Conservation (phyloP, 2,329 filamentous ascomycete genomes). For the Aspergillus sp. region DNA sequence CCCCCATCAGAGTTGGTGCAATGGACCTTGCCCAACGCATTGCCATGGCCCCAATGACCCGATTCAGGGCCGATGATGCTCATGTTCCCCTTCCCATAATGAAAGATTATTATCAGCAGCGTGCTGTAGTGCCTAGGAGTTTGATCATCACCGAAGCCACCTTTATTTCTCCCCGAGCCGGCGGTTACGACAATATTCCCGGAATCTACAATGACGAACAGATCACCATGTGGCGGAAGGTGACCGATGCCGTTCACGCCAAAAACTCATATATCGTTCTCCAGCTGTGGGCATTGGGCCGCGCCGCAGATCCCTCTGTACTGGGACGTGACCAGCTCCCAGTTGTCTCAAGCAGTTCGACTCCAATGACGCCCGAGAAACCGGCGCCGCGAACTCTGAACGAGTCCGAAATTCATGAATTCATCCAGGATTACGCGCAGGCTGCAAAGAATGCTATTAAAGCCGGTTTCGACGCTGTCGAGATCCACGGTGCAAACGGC, state of each 20-base stretch:
- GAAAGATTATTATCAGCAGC: conserved; percentile 49
- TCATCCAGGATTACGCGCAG: background rate
- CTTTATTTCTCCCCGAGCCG: conserved; percentile 42
- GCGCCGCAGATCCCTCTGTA: conserved; percentile 41
- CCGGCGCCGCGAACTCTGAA: conserved; percentile 50
- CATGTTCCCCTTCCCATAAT: conserved; percentile 42
- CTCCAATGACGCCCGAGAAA: conserved; percentile 1
- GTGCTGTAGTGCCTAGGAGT: conserved; percentile 47
- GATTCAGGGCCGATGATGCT: conserved; percentile 42
- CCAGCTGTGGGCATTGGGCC: conserved; percentile 58
- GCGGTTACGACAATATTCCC: conserved; percentile 48
- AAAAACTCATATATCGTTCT: conserved; percentile 55
- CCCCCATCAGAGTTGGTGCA: conserved; percentile 37
- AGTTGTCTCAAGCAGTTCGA: conserved; percentile 15
- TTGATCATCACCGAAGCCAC: conserved; percentile 55
- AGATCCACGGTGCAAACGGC: background rate
- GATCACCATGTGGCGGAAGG: conserved; percentile 52
- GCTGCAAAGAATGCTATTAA: background rate
- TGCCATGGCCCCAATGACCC: conserved; percentile 53
- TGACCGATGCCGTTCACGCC: conserved; percentile 57
- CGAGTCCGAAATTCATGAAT: conserved; percentile 30
- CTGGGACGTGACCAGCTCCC: conserved; percentile 11
- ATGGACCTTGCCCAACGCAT: conserved; percentile 42
- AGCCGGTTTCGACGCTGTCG: background rate
- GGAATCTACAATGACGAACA: conserved; percentile 53